phyloP scores from a whole-genome alignment of 2,329 filamentous ascomycete species.

The Chrysoporthe cubensis region DNA sequence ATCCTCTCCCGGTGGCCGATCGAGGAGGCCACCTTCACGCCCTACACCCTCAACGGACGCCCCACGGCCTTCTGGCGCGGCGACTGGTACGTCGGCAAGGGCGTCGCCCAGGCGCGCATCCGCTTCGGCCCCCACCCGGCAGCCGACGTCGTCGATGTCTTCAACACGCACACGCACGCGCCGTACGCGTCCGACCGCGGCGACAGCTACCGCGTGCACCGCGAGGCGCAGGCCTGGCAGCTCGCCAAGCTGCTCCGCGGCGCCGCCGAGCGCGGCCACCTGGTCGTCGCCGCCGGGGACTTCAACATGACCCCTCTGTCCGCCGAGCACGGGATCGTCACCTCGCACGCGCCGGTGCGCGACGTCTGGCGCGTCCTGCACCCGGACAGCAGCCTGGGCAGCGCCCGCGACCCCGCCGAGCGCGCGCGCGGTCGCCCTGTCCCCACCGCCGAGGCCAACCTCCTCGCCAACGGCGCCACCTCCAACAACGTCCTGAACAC shows the following conservation, averaged over 20 bases:
- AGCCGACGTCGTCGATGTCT: constrained; percentile 77
- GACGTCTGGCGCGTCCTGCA: constrained; percentile 87
- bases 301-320: constrained; percentile 96
- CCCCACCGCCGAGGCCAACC: constrained; percentile 78
- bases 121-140: constrained; percentile 66
- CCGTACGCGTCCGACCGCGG: constrained; percentile 78
- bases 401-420: constrained; percentile 70
- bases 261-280: constrained; percentile 77
- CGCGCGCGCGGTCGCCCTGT: constrained; percentile 66
- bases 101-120: constrained; percentile 82
- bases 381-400: constrained; percentile 81
- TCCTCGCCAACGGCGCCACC: constrained; percentile 81
- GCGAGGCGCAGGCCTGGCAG: constrained; percentile 92
- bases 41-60: constrained; percentile 88
- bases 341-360: constrained; percentile 73
- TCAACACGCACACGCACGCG: constrained; percentile 90
- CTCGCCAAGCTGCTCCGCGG: constrained; percentile 86
- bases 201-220: constrained; percentile 88
- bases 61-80: constrained; percentile 93
- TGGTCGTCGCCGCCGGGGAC: constrained; percentile 87
- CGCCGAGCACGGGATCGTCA: constrained; percentile 81
- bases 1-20: constrained; percentile 94
- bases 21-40: constrained; percentile 82
- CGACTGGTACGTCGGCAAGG: constrained; percentile 97
- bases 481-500: constrained; percentile 88